Base-by-base conservation (phyloP, 2,329 filamentous ascomycete genomes). In the Sarocladium brachiariae region DNA sequence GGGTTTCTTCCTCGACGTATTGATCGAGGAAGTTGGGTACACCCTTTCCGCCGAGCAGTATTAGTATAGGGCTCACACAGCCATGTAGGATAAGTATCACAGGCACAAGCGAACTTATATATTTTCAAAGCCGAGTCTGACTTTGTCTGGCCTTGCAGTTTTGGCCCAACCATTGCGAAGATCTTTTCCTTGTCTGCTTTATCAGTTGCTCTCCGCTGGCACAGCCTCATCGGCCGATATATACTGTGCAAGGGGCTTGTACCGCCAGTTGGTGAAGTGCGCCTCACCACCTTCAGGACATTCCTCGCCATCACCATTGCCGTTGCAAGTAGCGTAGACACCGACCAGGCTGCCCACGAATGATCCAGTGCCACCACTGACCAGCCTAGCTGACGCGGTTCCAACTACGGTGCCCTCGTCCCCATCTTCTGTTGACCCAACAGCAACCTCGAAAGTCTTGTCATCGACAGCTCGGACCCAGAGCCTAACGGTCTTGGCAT, bases 311-410 rank as follows among this genome's bases (percentile, higher is more conserved):
- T 49, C 30, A 11, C 46, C 46, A 21, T 49, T 49, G 2, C 55
- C 55, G 48, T 56, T 53, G 43, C 55, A 57, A 1, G 55, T 56
- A 11, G 52, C 55, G 25, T 50, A 57, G 3, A 50, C 52, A 8
- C 54, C 55, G 13, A 57, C 14, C 16, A 57, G 50, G 21, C 53
- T 55, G 7, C 54, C 55, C 5, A 57, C 53, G 24, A 57, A 57
- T 3, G 54, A 52, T 1, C 54, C 54, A 14, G 27, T 48, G 1
- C 52, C 53, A 23, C 53, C 55, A 27, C 55, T 57, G 3, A 55
- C 13, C 46, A 49, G 19, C 16, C 9, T 16, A 30, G 30, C 46
- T 11, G 46, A 23, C 6, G 16, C 46, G 5, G 33, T 14, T 6
- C 46, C 46, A 21, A 49, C 21, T 8, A 49, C 33, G 16, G 13